Conservation (phyloP, 1,284 basidiomycete genomes). For the Ustilago trichophora region DNA sequence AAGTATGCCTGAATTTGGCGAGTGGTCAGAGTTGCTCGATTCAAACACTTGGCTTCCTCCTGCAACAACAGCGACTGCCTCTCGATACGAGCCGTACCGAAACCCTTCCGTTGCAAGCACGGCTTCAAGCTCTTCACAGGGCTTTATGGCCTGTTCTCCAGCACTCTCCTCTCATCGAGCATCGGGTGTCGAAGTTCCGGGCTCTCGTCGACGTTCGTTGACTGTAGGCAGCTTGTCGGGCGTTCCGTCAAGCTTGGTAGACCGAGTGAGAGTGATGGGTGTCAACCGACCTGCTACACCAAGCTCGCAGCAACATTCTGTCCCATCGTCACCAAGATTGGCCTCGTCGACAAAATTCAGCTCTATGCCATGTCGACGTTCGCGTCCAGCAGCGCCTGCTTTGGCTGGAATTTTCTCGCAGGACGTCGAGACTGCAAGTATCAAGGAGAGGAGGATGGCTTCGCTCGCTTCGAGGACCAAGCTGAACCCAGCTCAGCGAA, state of each 20-base stretch:
- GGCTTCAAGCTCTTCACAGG: conserved; percentile 8
- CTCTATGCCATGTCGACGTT: conserved; percentile 17
- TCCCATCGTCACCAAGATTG: conserved; percentile 2
- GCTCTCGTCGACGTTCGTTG: conserved; percentile 9
- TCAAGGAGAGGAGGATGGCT: conserved; percentile 12
- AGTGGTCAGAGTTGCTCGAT: conserved; percentile 1
- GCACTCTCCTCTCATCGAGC: not conserved
- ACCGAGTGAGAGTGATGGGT: conserved; percentile 10
- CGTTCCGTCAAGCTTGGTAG: conserved; percentile 3
- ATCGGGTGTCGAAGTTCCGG: not conserved
- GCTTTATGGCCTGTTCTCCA: not conserved
- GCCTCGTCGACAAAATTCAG: conserved; percentile 3
- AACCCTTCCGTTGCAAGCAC: conserved; percentile 8
- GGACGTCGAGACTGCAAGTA: not conserved
- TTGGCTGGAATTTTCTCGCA: not conserved
- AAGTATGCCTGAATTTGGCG: not conserved
- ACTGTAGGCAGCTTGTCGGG: conserved; percentile 12
- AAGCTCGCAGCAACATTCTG: not conserved
- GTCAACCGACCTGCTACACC: conserved; percentile 5
- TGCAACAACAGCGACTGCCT: not conserved
- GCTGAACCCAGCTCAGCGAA: not conserved
- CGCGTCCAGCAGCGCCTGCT: not conserved
- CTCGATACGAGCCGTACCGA: conserved; percentile 12
- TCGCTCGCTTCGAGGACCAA: not conserved
- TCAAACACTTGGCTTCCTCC: not conserved